A percentile compares a stretch with the other conserved stretches of the same genome.
Conservation (phyloP, 352 stramenopile genomes). For the Phytophthora cryptogea region DNA sequence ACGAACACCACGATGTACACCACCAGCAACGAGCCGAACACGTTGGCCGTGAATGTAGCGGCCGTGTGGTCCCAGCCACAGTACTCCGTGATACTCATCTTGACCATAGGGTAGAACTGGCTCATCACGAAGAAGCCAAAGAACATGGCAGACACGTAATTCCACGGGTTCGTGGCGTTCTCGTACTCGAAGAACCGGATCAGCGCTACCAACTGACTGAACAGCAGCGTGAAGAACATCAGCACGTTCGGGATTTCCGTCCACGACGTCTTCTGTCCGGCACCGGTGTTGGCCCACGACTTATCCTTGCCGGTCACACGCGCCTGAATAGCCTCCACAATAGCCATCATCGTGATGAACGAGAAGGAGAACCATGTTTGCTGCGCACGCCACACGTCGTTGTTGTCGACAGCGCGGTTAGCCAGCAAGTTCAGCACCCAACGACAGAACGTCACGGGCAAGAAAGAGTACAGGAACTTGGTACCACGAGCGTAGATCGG, state of each 20-base stretch:
- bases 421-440: constrained; percentile 86
- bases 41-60: constrained; percentile 82
- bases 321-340: constrained; percentile 78
- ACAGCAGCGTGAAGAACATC: constrained; percentile 84
- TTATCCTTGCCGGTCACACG: constrained; percentile 85
- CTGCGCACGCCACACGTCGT: constrained; percentile 89
- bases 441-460: constrained; percentile 78
- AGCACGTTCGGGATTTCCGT: constrained; percentile 90
- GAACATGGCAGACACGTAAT: constrained; percentile 89
- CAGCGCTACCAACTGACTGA: constrained; percentile 77
- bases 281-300: constrained; percentile 89
- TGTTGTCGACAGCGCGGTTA: constrained; percentile 89
- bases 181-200: constrained; percentile 91
- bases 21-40: constrained; percentile 84
- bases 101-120: constrained; percentile 90
- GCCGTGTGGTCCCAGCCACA: constrained; percentile 88
- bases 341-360: constrained; percentile 89
- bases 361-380: constrained; percentile 92
- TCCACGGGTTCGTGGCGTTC: constrained; percentile 88
- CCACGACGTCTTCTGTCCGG: constrained; percentile 88
- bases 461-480: constrained; percentile 87
- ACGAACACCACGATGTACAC: constrained; percentile 88
- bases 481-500: constrained; percentile 86
- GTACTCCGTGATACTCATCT: constrained; percentile 92
- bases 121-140: constrained; percentile 89